Base-by-base conservation (phyloP, 1,284 basidiomycete genomes). In the Fomitopsis palustris region DNA sequence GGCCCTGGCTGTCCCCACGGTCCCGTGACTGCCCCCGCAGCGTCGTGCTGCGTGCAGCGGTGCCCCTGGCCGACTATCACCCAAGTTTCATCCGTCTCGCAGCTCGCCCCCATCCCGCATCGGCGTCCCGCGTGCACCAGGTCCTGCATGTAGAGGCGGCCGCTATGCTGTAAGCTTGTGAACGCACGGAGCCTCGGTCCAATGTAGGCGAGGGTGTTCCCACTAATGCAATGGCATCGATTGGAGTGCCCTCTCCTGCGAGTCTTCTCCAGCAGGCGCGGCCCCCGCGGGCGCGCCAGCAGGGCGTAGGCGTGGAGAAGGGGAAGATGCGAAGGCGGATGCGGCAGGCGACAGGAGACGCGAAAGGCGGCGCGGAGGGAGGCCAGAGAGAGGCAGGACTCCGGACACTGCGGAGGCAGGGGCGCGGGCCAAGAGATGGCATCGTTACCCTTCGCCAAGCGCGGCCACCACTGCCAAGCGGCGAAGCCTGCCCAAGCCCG, bases 101-200 rank as follows among this genome's bases (percentile, higher is more conserved):
- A 27, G 43, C 25, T 27, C n/a, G 27, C 7, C 31, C 29, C 17
- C 29, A 33, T 16, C 31, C 14, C 29, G 27, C 49, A n/a, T 51
- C 49, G 49, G 49, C 49, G 27, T 33, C 49, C 49, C 49, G 49
- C 33, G 35, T 31, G 29, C 31, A 12, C 14, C 45, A 25, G 6
- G 35, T 12, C 19, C 21, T 16, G 41, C 29, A 23, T 23, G 49
- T 31, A 37, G 49, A 35, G 49, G 49, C 49, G 49, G 49, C 49
- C 49, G 49, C 33, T 52, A 37, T 52, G 49, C 49, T 52, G 49
- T 52, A 52, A 37, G 33, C 45, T 47, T 52, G 49, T 52, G 49
- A 52, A 52, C 49, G 19, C 29, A 31, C 29, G 9, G 33, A 10
- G n/a, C 33, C 33, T 52, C 19, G 29, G 31, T 33, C 33, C 49